Evolutionary conservation across 2,329 filamentous ascomycete species (phyloP), one percentile per base, ranked within the genome.

Genomic region (Venturiaceae sp.): DNA sequence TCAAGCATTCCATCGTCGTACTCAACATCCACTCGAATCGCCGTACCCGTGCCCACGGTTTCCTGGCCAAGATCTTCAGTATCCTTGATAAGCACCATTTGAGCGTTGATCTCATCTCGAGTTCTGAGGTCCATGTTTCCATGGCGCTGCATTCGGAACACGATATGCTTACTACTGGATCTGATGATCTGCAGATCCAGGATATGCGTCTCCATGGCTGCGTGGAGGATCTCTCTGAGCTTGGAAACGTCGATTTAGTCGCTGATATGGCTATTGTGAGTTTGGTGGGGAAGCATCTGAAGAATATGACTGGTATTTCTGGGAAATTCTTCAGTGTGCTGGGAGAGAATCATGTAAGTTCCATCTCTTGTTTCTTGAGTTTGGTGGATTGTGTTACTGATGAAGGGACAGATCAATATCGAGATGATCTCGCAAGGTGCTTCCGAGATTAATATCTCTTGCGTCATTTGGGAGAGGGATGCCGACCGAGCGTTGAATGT

Each of bases 401-500:
- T n/a, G n/a, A n/a, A n/a, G n/a, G n/a, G n/a, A 8, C 44, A 50
- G 44, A 86, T 99, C 69, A 99, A 99, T 71, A 90, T 99, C 65
- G 94, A 99, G 76, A 99, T 99, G 94, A 99, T 99, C 65, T 96
- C 90, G 26, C 94, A 99, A 77, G 94, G 94, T 92, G 94, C 94
- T 28, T 96, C 92, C 70, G 94, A 99, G 77, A 99, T 99, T 75
- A 99, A 97, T 72, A 99, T 99, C 61, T 96, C 91, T 11, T 99
- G 94, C 69, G 94, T 99, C 50, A 95, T 99, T 70, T 90, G 95
- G 67, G 90, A 90, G 64, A 80, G 86, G 64, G 91, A 97, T 69
- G 92, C 94, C 23, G 90, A 92, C 65, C 84, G 94, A 64, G 94
- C 94, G 33, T 87, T 99, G 80, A 97, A 95, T 70, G 90, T 97